Percentiles rank a stretch among this genome's conserved stretches.
Evolutionary conservation across 345 rosid genomes (phyloP).

Genomic region (Syzygium aromaticum): DNA sequence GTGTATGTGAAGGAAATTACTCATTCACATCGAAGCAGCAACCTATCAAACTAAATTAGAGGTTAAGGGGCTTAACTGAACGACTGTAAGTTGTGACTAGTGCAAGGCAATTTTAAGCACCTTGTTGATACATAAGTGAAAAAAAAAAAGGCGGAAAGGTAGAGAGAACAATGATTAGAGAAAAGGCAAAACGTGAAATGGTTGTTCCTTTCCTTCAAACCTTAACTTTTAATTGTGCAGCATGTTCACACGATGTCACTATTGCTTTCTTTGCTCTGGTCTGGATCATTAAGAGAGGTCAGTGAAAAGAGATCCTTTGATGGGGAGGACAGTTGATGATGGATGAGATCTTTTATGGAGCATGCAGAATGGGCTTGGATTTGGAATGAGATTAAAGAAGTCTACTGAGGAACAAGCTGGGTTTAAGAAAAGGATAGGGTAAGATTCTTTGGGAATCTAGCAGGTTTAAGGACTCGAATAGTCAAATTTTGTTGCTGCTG

Average conservation of each 20-base stretch:
- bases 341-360: not conserved
- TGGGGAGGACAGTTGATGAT: not conserved
- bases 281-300: not conserved
- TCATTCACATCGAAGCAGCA: not conserved
- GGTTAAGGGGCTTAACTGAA: not conserved
- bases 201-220: not conserved
- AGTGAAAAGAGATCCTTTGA: not conserved
- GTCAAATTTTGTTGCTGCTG: not conserved
- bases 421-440: not conserved
- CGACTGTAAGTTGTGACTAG: not conserved
- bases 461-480: not conserved
- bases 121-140: not conserved
- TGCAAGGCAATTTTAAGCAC: not conserved
- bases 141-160: not conserved
- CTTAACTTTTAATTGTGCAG: not conserved
- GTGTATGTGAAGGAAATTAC: not conserved
- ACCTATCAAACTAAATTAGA: not conserved
- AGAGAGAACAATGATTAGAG: not conserved
- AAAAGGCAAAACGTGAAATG: accelerated
- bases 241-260: accelerated
- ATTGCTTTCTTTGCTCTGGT: not conserved
- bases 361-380: not conserved
- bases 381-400: not conserved
- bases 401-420: not conserved
- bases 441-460: not conserved